Percentiles rank a stretch among this genome's conserved stretches.
phyloP scores from a whole-genome alignment of 805 yeast species.

The Grigorovia humatica region DNA sequence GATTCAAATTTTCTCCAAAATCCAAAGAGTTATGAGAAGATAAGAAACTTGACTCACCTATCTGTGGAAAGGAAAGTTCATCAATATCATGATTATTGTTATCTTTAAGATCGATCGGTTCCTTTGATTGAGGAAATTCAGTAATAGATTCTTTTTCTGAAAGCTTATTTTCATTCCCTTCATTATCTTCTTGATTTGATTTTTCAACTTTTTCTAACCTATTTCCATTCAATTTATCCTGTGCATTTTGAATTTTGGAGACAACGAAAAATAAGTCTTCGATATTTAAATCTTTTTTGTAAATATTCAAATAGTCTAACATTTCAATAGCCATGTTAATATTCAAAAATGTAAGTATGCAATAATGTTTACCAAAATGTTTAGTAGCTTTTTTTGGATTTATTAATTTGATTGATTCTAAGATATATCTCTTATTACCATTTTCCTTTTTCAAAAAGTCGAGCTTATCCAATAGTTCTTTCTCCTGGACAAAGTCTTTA shows the following conservation, averaged over 20 bases:
- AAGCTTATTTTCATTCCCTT: too few relatives aligned
- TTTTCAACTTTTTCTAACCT: not conserved
- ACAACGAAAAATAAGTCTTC: slow-evolving; percentile 11
- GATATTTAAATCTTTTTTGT: slow-evolving; percentile 5
- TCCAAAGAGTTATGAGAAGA: slow-evolving; percentile 12
- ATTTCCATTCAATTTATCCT: not conserved
- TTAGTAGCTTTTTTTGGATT: slow-evolving; percentile 8
- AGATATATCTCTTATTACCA: slow-evolving; percentile 18
- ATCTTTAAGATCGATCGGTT: not conserved
- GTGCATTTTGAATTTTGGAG: not conserved
- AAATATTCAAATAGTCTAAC: slow-evolving; percentile 11
- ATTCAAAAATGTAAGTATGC: slow-evolving; percentile 18
- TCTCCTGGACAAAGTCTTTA: slow-evolving; percentile 5
- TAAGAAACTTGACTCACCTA: slow-evolving; percentile 4
- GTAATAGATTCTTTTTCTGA: too few relatives aligned
- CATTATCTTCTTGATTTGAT: not conserved
- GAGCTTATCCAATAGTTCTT: slow-evolving; percentile 8
- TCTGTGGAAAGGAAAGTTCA: not conserved
- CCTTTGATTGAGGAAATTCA: too few relatives aligned
- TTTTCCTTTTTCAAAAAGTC: slow-evolving; percentile 6
- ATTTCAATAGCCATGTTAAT: slow-evolving; percentile 22
- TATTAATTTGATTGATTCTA: slow-evolving; percentile 19
- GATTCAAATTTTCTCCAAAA: slow-evolving; percentile 8
- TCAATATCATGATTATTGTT: not conserved
- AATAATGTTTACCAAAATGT: slow-evolving; percentile 16